phyloP scores from a whole-genome alignment of 2,329 filamentous ascomycete species.

The Aphanocladium album region DNA sequence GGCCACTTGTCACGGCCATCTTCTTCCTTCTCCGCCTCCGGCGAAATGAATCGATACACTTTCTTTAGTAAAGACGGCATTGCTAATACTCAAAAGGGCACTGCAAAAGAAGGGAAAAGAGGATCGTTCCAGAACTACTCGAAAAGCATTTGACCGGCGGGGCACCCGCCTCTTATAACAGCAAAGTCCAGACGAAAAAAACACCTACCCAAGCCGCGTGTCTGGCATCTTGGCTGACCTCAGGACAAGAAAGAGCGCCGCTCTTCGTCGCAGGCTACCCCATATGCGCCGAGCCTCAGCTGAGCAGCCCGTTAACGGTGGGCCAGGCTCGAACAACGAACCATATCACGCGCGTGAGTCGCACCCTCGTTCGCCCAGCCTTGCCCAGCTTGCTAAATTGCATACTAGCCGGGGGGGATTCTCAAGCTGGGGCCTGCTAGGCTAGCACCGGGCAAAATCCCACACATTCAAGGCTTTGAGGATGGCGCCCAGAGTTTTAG shows the following conservation, averaged over 20 bases:
- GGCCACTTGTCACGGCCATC: slow-evolving; percentile 15
- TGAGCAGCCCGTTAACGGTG: background rate
- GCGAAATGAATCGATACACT: slow-evolving; percentile 7
- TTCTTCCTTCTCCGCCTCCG: slow-evolving; percentile 14
- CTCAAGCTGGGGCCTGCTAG: background rate
- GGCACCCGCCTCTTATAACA: background rate
- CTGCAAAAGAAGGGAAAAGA: background rate
- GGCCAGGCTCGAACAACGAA: background rate
- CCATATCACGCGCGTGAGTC: background rate
- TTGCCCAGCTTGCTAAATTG: background rate
- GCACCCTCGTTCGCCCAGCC: background rate
- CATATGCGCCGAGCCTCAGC: background rate
- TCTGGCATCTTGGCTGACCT: background rate
- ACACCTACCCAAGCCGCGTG: background rate
- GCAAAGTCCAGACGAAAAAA: background rate
- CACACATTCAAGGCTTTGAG: background rate
- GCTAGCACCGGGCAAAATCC: background rate
- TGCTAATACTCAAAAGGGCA: background rate
- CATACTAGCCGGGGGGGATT: background rate
- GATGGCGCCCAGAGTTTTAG: slow-evolving; percentile 1
- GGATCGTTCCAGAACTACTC: background rate
- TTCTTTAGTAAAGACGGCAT: slow-evolving; percentile 1
- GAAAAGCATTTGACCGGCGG: background rate
- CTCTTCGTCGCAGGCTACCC: background rate
- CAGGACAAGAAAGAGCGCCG: background rate